These are phyloP conservation scores for Carex arenaria DNA, from an alignment of 202 grass and related monocot species.

Conservation along the genomic window DNA sequence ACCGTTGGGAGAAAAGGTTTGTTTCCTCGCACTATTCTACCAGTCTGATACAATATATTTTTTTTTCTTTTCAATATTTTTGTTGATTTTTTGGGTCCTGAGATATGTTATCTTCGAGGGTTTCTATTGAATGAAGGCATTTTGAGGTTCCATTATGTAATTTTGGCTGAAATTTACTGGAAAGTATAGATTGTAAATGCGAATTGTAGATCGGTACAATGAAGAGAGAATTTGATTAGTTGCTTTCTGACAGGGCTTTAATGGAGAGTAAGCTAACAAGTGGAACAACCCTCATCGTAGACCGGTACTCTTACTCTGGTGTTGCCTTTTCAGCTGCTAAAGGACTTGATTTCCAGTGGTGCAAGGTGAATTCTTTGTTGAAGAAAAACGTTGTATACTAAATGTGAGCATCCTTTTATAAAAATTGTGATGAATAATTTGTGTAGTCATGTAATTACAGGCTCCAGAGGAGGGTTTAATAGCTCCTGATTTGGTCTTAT, in stretches of 20 bases:
- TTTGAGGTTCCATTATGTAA: neutral
- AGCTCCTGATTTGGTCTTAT: constrained; percentile 92
- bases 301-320: constrained; percentile 84
- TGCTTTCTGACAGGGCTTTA: constrained; percentile 36
- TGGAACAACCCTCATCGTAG: constrained; percentile 79
- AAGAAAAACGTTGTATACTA: neutral
- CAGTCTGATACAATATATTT: neutral
- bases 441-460: constrained; percentile 22
- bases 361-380: constrained; percentile 47
- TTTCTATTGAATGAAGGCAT: neutral
- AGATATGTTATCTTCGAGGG: neutral
- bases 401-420: neutral
- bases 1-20: constrained; percentile 93
- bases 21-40: neutral
- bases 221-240: neutral
- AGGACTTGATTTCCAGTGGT: constrained; percentile 80
- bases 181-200: neutral
- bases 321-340: constrained; percentile 89
- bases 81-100: neutral
- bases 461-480: constrained; percentile 76
- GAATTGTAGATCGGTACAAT: no score
- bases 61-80: neutral
- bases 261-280: constrained; percentile 79
- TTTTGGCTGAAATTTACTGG: neutral
- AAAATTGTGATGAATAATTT: constrained; percentile 1